Evolutionary conservation across 2,329 filamentous ascomycete species (phyloP), one percentile per base, ranked within the genome.

Genomic region (Trichoderma atroviride): DNA sequence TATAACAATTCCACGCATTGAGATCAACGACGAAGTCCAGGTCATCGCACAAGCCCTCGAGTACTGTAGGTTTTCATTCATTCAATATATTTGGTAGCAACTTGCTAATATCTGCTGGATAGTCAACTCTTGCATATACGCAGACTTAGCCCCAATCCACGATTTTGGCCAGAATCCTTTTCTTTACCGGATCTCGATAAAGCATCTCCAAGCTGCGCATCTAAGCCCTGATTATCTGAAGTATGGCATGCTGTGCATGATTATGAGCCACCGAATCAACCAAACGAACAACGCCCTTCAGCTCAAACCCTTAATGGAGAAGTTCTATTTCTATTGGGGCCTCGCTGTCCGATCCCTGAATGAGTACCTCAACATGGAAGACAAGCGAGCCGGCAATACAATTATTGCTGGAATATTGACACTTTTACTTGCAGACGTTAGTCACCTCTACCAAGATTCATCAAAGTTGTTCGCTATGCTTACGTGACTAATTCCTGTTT

Each of bases 91-190:
- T 35, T 33, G 7, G 14, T 24, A 14, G 33, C 9, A 16, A 5
- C 11, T n/a, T n/a, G 19, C 60, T 62, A n/a, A 62, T 27, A 52
- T 1, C 7, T 19, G 4, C 7, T 19, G 4, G 0, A 11, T 27
- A 62, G 60, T 62, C 29, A 62, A 62, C n/a, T 62, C 60, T n/a
- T 62, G 43, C n/a, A 62, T 62, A 37, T 62, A 62, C 24, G 10
- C 5, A 27, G 60, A 62, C 13, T 35, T 62, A 9, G 13, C 33
- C 3, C 60, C 60, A 13, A 52, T 62, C 16, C 43, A 62, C 27
- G 43, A 62, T 37, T 47, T 62, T 9, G 60, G 60, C 9, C 47
- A 53, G 0, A 62, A 62, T 62, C 60, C 60, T 37, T 52, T 37
- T 22, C 22, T 62, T 27, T 62, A 62, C 33, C 60, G 29, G 19